Base-by-base conservation (phyloP, 176 grass and related monocot genomes). In the Urochloa ruziziensis region DNA sequence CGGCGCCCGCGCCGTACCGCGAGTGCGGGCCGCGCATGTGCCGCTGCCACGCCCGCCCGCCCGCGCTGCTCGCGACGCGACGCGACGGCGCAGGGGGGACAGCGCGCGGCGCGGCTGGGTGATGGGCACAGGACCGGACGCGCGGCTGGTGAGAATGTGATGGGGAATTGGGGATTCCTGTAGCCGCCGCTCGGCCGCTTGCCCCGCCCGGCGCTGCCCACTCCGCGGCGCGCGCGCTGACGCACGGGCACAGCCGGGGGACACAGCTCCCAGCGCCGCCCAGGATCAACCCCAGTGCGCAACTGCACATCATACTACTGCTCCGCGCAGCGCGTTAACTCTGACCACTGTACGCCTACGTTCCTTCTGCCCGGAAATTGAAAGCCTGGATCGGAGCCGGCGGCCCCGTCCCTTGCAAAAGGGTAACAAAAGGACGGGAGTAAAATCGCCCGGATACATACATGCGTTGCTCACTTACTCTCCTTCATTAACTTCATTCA, bases 1-100 rank as follows among this genome's bases (percentile, higher is more conserved):
- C 17, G 48, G 6, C 48, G 48, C 17, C 48, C 48, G 16, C 54
- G 54, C 56, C 19, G 56, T 58, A 13, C 34, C 30, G 44, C 36
- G n/a, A n/a, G n/a, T n/a, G n/a, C n/a, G n/a, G n/a, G n/a, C 16
- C 44, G 44, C 34, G 69, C 68, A 54, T 74, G 77, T 74, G 47
- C 56, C n/a, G 56, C 56, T 32, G 71, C n/a, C n/a, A n/a, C n/a
- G n/a, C n/a, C n/a, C n/a, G n/a, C 71, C 76, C 9, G 43, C 10
- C 14, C 5, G 29, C 23, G 42, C 76, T 32, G 75, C 46, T 15
- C 23, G 25, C n/a, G 46, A 23, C 15, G 70, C n/a, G 46, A 23
- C 15, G 61, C 43, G 43, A 36, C 68, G 35, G 33, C 46, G 37
- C 65, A 5, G 16, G 5, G 58, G 2, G 47, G 15, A n/a, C 15